A percentile compares a stretch with the other conserved stretches of the same genome.
Conservation (phyloP, 495 filamentous ascomycete species). For the Aspergillus leporis region DNA sequence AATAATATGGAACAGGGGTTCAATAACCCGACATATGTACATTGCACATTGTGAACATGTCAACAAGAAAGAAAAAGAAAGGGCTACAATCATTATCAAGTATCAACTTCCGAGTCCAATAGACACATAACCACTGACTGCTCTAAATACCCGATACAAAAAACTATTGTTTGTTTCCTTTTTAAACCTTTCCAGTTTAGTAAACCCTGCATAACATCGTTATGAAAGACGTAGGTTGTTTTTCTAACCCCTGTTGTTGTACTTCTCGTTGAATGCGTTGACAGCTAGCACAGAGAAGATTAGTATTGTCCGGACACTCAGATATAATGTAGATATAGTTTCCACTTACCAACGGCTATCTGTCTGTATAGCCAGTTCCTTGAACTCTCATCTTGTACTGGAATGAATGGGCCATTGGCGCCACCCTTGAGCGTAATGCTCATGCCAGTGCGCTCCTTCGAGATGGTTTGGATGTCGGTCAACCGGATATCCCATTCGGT, state of each 20-base stretch:
- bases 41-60: neutral
- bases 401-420: slow-evolving; percentile 92
- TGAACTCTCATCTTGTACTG: slow-evolving; percentile 82
- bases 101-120: neutral
- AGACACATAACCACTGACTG: neutral
- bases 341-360: slow-evolving; percentile 57
- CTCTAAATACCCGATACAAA: neutral
- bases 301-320: slow-evolving; percentile 9
- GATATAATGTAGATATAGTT: neutral
- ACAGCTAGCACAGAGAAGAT: slow-evolving; percentile 46
- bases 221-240: neutral
- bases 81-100: neutral
- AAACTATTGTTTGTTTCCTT: neutral
- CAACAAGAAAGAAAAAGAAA: neutral
- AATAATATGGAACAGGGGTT: neutral
- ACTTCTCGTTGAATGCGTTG: slow-evolving; percentile 70
- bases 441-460: slow-evolving; percentile 93
- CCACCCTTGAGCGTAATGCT: slow-evolving; percentile 84
- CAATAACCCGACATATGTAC: neutral
- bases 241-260: slow-evolving; percentile 57
- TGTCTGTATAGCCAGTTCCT: slow-evolving; percentile 84
- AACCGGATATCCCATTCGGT: slow-evolving; percentile 95
- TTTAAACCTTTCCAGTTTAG: neutral
- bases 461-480: slow-evolving; percentile 95
- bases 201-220: neutral